Conservation (phyloP, 2,329 filamentous ascomycete species). For the Xylaria sp. region DNA sequence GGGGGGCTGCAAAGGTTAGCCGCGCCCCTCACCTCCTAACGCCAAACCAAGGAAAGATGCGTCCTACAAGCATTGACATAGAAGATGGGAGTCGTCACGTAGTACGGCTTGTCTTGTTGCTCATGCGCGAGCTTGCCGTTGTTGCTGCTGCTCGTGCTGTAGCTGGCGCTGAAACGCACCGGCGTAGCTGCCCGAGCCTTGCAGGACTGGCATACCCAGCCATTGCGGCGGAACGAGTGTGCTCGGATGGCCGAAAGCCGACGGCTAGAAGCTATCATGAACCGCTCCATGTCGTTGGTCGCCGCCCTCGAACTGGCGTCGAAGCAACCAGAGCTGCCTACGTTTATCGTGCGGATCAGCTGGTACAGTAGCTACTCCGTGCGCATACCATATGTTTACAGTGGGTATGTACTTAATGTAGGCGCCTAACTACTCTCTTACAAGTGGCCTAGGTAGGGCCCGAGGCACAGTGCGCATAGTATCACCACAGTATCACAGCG, state of each 20-base stretch:
- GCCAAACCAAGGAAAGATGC: neutral
- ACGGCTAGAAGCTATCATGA: slow-evolving; percentile 28
- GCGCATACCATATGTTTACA: no score
- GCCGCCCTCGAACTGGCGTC: neutral
- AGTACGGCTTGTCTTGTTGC: slow-evolving; percentile 74
- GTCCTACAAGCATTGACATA: slow-evolving; percentile 90
- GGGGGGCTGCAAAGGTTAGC: slow-evolving; percentile 68
- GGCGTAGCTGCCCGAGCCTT: slow-evolving; percentile 24
- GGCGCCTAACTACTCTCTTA: no score
- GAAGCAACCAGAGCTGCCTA: neutral
- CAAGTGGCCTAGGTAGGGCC: no score
- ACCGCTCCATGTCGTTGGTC: slow-evolving; percentile 30
- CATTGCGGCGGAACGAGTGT: slow-evolving; percentile 23
- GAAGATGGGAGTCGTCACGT: slow-evolving; percentile 96
- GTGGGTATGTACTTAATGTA: no score
- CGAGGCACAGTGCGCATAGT: neutral
- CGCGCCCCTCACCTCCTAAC: neutral
- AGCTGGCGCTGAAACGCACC: slow-evolving; percentile 33
- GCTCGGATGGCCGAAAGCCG: slow-evolving; percentile 26
- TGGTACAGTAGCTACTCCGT: neutral
- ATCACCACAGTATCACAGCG: neutral
- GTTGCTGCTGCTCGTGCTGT: neutral
- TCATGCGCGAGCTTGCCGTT: slow-evolving; percentile 8
- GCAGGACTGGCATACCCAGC: slow-evolving; percentile 39
- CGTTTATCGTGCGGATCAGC: neutral